Evolutionary conservation across 2,329 filamentous ascomycete genomes (phyloP), one percentile per base, ranked within the genome.

Genomic region (Fusarium haematococcum): DNA sequence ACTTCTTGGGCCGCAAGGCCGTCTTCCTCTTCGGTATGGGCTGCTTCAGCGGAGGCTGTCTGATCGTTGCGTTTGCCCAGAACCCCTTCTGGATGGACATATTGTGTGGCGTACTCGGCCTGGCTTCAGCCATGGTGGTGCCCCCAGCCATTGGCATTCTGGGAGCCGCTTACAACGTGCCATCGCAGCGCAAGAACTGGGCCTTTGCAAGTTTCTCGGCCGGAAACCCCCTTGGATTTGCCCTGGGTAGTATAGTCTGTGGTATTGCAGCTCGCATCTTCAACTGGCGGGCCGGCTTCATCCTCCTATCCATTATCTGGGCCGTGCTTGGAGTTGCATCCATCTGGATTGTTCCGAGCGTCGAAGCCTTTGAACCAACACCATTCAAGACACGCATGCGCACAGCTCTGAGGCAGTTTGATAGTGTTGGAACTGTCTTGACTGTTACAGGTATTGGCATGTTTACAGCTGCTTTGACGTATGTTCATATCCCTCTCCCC

Each of bases 371-470:
- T 52, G 74, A 86, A 72, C 79, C 81, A 67, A 76, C 83, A 30
- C 70, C 74, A 11, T 66, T 75, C 35, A 66, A 70, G 35, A 35
- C 59, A 10, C 61, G 74, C 6, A 59, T 83, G 6, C 72, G 63
- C 30, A 69, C 13, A 4, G 88, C 88, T 0, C 43, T 91, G 45
- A 89, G 87, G 78, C 86, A 83, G 43, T 89, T 93, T 75, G 91
- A 93, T 80, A 79, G 90, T 8, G 80, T 92, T 0, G 91, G 91
- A 0, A 91, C 90, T 0, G 76, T 87, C 1, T 80, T 93, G 69
- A 90, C 91, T 5, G 86, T 93, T 37, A 84, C 88, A n/a, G 91
- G 91, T 0, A 91, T 92, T 67, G 91, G 90, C 5, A 86, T 91
- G 84, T 89, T 93, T 77, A 91, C 90, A 16, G 89, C 89, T 25